Percentiles rank a stretch among this genome's conserved stretches.
phyloP scores from a whole-genome alignment of 164 flowering plant species.

The Kingdonia uniflora region DNA sequence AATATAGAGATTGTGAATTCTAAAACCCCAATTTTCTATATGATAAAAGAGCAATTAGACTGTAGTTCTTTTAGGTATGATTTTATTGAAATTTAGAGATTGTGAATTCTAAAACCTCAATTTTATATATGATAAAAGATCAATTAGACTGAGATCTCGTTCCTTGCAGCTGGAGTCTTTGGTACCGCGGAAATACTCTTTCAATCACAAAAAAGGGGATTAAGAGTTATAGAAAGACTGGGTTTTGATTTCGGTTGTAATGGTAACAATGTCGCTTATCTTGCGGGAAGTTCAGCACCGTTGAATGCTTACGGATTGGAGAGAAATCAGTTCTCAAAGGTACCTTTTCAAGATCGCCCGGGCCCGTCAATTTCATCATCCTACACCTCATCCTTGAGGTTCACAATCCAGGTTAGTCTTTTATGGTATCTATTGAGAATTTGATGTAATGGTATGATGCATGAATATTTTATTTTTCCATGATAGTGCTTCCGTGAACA shows the following conservation, averaged over 20 bases:
- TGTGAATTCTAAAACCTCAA: too few relatives aligned
- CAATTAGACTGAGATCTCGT: neutral
- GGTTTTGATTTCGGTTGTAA: conserved; percentile 48
- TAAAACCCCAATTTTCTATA: too few relatives aligned
- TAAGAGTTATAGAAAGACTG: conserved; percentile 35
- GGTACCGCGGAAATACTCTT: conserved; percentile 44
- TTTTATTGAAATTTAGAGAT: neutral
- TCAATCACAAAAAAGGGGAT: conserved; percentile 43
- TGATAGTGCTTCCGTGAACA: too few relatives aligned
- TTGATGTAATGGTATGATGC: too few relatives aligned
- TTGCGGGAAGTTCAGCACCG: conserved; percentile 42
- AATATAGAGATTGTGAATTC: too few relatives aligned
- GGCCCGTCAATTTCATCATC: conserved; percentile 54
- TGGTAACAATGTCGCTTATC: conserved; percentile 42
- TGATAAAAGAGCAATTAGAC: neutral
- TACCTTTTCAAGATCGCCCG: conserved; percentile 42
- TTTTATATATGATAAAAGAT: too few relatives aligned
- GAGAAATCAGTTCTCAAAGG: conserved; percentile 19
- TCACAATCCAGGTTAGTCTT: conserved; percentile 40
- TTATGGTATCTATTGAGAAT: too few relatives aligned
- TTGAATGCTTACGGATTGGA: conserved; percentile 32
- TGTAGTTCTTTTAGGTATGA: conserved; percentile 39
- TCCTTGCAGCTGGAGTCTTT: conserved; percentile 44
- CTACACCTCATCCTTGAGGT: conserved; percentile 45
- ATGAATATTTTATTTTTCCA: too few relatives aligned